Percentiles rank a stretch among this genome's conserved stretches.
Evolutionary conservation across 192 early-diverging fungal species (phyloP).

Genomic region (Backusella macrospora): DNA sequence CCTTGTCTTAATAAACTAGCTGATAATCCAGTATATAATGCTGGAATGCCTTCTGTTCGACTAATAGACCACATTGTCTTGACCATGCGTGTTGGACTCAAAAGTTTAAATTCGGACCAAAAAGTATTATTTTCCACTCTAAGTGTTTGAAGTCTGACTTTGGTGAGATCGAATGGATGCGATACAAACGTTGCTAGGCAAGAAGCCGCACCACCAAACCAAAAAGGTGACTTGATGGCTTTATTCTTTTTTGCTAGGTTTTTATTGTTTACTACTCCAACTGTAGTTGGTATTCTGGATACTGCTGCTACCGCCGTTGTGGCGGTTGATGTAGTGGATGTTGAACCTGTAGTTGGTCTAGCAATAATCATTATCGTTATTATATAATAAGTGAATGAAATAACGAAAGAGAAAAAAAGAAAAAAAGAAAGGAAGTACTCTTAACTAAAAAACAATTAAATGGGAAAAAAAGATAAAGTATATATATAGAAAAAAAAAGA

Average conservation of each 20-base stretch:
- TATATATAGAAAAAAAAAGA: slow-evolving; percentile 7
- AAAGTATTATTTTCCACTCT: slow-evolving; percentile 32
- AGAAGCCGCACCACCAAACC: slow-evolving; percentile 52
- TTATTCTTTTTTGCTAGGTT: background rate
- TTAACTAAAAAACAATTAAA: too few relatives aligned
- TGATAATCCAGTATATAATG: slow-evolving; percentile 71
- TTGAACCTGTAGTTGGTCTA: background rate
- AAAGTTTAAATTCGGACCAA: slow-evolving; percentile 19
- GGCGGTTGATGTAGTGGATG: background rate
- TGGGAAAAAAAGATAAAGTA: background rate
- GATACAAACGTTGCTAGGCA: slow-evolving; percentile 64
- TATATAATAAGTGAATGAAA: slow-evolving; percentile 11
- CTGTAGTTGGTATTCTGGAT: background rate
- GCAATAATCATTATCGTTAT: background rate
- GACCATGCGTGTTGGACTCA: slow-evolving; percentile 56
- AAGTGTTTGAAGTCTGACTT: slow-evolving; percentile 76
- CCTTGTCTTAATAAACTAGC: slow-evolving; percentile 75
- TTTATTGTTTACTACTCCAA: background rate
- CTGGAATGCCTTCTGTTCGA: slow-evolving; percentile 65
- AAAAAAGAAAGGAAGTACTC: background rate
- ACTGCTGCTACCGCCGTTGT: background rate
- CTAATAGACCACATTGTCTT: slow-evolving; percentile 74
- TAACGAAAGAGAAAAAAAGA: background rate
- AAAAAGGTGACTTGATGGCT: slow-evolving; percentile 32
- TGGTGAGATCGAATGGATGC: slow-evolving; percentile 85